Conservation (phyloP, 352 stramenopile species). For the Globisporangium barbulae region DNA sequence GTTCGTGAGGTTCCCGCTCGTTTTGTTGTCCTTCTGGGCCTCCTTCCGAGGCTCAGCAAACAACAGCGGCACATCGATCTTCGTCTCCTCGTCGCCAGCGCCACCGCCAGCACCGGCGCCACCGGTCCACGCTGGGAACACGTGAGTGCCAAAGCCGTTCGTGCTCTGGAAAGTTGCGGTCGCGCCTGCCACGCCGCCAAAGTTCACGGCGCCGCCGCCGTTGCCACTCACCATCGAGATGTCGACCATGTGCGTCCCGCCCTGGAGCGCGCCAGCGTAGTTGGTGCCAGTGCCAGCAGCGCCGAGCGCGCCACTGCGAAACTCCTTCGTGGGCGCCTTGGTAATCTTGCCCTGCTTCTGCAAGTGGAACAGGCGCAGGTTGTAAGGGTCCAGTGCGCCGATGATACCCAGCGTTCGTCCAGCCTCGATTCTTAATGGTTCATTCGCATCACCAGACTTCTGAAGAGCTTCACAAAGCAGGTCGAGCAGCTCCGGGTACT, state of each 20-base stretch:
- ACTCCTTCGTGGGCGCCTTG: conserved; percentile 69
- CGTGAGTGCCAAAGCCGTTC: conserved; percentile 9
- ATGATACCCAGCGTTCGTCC: conserved; percentile 77
- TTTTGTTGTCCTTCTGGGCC: conserved; percentile 68
- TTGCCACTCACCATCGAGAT: conserved; percentile 21
- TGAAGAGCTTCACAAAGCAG: conserved; percentile 73
- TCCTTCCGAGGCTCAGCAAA: conserved; percentile 52
- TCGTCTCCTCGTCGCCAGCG: conserved; percentile 43
- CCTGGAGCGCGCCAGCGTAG: conserved; percentile 14
- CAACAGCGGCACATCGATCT: conserved; percentile 46
- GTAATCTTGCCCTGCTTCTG: conserved; percentile 76
- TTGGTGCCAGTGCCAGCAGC: conserved; percentile 27
- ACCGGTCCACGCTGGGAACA: conserved; percentile 13
- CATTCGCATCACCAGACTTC: conserved; percentile 78
- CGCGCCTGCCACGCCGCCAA: conserved; percentile 23
- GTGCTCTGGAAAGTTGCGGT: conserved; percentile 21
- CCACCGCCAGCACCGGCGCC: not conserved
- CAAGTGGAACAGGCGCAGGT: conserved; percentile 78
- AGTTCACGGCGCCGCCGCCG: conserved; percentile 19
- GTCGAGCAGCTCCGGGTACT: conserved; percentile 83
- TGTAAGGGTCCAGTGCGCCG: conserved; percentile 82
- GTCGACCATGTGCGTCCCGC: conserved; percentile 17
- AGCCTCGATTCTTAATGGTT: conserved; percentile 73
- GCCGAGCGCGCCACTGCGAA: conserved; percentile 43
- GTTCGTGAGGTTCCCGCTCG: conserved; percentile 58